phyloP scores from a whole-genome alignment of 148 eudicot species.

The Fagopyrum tataricum region DNA sequence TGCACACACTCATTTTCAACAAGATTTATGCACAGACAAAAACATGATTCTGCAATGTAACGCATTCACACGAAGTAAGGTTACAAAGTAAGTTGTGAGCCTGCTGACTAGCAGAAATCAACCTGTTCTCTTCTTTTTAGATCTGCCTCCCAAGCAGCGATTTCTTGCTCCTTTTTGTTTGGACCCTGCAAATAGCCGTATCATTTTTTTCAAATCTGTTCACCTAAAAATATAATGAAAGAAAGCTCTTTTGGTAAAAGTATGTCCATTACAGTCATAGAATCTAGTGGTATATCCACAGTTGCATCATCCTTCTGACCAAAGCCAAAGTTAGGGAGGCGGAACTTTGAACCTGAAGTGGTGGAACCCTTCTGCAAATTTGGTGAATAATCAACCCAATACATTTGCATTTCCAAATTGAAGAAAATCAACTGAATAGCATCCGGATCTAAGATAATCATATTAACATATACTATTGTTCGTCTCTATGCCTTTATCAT shows the following conservation, averaged over 20 bases:
- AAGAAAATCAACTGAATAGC: background rate
- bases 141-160: constrained; percentile 60
- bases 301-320: constrained; percentile 97
- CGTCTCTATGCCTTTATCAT: background rate
- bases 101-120: constrained; percentile 16
- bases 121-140: constrained; percentile 57
- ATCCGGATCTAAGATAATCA: background rate
- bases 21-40: background rate
- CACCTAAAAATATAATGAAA: background rate
- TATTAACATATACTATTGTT: background rate
- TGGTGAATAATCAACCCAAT: background rate
- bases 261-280: constrained; percentile 49
- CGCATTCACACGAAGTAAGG: background rate
- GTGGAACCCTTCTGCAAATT: constrained; percentile 60
- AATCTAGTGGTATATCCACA: constrained; percentile 79
- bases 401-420: background rate
- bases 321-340: constrained; percentile 74
- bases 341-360: constrained; percentile 69
- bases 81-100: background rate
- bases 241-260: background rate
- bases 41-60: background rate
- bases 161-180: constrained; percentile 56
- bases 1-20: background rate
- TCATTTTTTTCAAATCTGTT: constrained; percentile 8
- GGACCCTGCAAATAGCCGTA: constrained; percentile 45